Evolutionary conservation across 352 stramenopile species (phyloP), one percentile per base, ranked within the genome.

Genomic region (Saprolegnia parasitica): DNA sequence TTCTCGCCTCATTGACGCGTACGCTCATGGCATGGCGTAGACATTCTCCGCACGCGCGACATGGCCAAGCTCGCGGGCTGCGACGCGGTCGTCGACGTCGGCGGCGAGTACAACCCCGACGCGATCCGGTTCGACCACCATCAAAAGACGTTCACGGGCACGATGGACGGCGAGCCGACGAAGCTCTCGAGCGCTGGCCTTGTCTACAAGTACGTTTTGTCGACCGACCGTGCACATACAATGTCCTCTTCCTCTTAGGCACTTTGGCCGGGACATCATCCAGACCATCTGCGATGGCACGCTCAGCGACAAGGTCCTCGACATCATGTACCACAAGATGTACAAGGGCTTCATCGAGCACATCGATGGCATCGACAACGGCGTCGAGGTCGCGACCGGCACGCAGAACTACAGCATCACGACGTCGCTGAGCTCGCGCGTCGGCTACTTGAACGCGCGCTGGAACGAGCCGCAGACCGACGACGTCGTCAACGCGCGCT

Each of bases 301-400:
- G 20, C 73, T 94, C 32, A 81, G 90, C 71, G 81, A 89, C 24
- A 80, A 76, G 10, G 91, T 81, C 57, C 74, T 95, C 26, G 88
- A 98, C 6, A 75, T 92, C 56, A 74, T 97, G 64, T 89, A 96
- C 76, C 80, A 84, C 49, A 96, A 98, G 78, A 86, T 97, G 21
- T 99, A 99, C 84, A 90, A 98, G 76, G 92, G 84, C 61, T 98
- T 99, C 56, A 89, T 99, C 35, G 96, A 99, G 83, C 92, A 98
- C 70, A 96, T 99, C 63, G 97, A 99, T 79, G 97, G 93, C 42
- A 99, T 99, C 71, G 97, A 99, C 84, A 99, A 99, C 66, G 97
- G 97, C 62, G 91, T 99, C 1, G 94, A 99, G 71, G 75, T 90
- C 49, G 76, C 75, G 39, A 78, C 56, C 39, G 77, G 65, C 26